Conservation (phyloP, 164 flowering plant species). For the Vitis vinifera region ASM3070453v1 NC_081817.1:2714001-2714500, state of each 20-base stretch:
- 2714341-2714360: background rate
- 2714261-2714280: constrained; percentile 2
- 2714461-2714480: too few species aligned
- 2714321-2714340: background rate
- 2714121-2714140: background rate
- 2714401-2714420: too few species aligned
- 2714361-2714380: background rate
- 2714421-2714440: too few species aligned
- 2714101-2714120: background rate
- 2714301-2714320: background rate
- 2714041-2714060: too few species aligned
- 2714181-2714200: constrained; percentile 88
- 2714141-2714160: background rate
- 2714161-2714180: constrained; percentile 16
- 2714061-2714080: too few species aligned
- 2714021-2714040: too few species aligned
- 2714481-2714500: too few species aligned
- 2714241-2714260: constrained; percentile 15
- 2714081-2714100: too few species aligned
- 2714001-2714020: too few species aligned
- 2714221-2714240: constrained; percentile 90
- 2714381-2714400: too few species aligned
- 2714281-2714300: background rate
- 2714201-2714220: constrained; percentile 86
- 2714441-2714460: too few species aligned